Evolutionary conservation across 2,329 filamentous ascomycete species (phyloP).

Genomic region (Curvularia verruculosa): DNA sequence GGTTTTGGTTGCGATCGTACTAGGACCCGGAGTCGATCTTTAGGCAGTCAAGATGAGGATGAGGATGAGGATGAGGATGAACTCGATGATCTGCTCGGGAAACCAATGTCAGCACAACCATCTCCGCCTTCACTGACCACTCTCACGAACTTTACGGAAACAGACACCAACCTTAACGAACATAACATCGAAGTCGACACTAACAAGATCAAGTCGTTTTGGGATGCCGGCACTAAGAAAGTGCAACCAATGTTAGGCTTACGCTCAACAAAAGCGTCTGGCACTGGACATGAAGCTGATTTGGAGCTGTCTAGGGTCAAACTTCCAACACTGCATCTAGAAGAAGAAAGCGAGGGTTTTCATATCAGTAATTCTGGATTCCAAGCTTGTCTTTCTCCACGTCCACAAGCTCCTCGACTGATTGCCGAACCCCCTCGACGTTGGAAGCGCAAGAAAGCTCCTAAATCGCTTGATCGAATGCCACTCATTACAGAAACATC

Average conservation of each 20-base stretch:
- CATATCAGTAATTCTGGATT: slow-evolving; percentile 19
- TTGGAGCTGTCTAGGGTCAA: background rate
- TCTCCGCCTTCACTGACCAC: slow-evolving; percentile 8
- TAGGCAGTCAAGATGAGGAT: slow-evolving; percentile 3
- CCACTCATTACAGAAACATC: slow-evolving; percentile 35
- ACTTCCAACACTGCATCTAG: background rate
- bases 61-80: slow-evolving; percentile 9
- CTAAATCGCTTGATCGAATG: slow-evolving; percentile 30
- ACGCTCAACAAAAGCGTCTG: slow-evolving; percentile 11
- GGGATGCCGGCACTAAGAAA: slow-evolving; percentile 18
- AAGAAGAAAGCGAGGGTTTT: slow-evolving; percentile 11
- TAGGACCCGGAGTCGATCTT: slow-evolving; percentile 5
- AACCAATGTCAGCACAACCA: slow-evolving; percentile 9
- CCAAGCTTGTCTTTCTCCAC: slow-evolving; percentile 1
- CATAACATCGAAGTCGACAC: slow-evolving; percentile 15
- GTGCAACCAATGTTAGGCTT: slow-evolving; percentile 23
- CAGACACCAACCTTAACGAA: slow-evolving; percentile 16
- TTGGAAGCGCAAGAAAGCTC: slow-evolving; percentile 17
- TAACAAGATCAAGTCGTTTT: slow-evolving; percentile 14
- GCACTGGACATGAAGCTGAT: slow-evolving; percentile 9
- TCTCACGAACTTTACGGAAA: slow-evolving; percentile 7
- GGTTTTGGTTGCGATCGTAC: slow-evolving; percentile 15
- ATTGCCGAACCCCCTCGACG: slow-evolving; percentile 7
- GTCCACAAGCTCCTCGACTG: slow-evolving; percentile 6
- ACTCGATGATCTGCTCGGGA: slow-evolving; percentile 10